phyloP scores from a whole-genome alignment of 2,329 filamentous ascomycete species.

The Trichoderma sp. region DNA sequence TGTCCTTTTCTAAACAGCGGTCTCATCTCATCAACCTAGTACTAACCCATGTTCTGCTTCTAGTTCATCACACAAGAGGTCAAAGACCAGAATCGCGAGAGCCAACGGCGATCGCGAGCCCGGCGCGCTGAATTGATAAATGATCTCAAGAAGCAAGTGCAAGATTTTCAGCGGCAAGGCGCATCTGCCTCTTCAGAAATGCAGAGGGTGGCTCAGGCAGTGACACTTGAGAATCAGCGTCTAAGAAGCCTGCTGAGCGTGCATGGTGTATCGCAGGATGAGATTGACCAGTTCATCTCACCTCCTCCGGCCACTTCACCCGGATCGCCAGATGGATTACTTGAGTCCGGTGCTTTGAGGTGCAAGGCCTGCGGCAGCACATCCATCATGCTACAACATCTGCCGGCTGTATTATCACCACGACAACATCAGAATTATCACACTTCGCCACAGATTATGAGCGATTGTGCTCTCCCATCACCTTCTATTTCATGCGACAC shows the following conservation, averaged over 20 bases:
- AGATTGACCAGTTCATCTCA: conserved; percentile 7
- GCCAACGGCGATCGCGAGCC: conserved; percentile 19
- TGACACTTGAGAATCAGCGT: conserved; percentile 15
- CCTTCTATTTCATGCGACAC: neutral
- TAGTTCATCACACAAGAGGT: conserved; percentile 9
- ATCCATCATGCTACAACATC: neutral
- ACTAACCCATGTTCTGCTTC: neutral
- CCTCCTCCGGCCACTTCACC: neutral
- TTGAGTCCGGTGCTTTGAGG: neutral
- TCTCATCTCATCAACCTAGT: neutral
- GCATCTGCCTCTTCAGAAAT: conserved; percentile 15
- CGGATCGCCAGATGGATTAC: neutral
- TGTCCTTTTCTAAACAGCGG: neutral
- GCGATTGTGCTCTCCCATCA: neutral
- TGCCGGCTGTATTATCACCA: neutral
- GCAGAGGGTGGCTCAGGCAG: conserved; percentile 14
- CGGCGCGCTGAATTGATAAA: conserved; percentile 15
- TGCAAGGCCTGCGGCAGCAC: conserved; percentile 1
- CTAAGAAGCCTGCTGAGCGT: conserved; percentile 3
- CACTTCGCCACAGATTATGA: neutral
- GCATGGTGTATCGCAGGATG: conserved; percentile 12
- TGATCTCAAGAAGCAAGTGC: conserved; percentile 17
- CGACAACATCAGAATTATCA: too few relatives aligned
- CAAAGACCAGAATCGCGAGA: conserved; percentile 19
- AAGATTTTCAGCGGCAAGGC: conserved; percentile 15